Conservation (phyloP, 2,329 filamentous ascomycete species). For the Phialophora expanda region DNA sequence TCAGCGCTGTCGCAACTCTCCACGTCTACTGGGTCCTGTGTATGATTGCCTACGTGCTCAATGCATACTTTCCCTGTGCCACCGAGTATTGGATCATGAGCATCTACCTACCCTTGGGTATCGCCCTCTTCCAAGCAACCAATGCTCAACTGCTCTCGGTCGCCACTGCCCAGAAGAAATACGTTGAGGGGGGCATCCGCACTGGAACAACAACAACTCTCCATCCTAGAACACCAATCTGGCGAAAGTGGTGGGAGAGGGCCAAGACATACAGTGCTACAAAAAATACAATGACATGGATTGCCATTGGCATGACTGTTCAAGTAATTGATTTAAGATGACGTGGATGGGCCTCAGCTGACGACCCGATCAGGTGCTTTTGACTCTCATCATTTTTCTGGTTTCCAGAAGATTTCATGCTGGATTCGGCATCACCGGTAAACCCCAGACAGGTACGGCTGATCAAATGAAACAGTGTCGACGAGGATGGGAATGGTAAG, state of each 20-base stretch:
- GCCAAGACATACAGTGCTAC: slow-evolving; percentile 55
- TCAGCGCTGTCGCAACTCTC: slow-evolving; percentile 46
- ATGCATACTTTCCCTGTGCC: slow-evolving; percentile 53
- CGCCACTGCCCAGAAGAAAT: slow-evolving; percentile 58
- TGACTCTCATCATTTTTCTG: slow-evolving; percentile 66
- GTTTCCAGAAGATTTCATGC: slow-evolving; percentile 69
- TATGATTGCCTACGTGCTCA: slow-evolving; percentile 47
- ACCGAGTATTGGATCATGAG: slow-evolving; percentile 72
- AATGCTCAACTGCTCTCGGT: slow-evolving; percentile 66
- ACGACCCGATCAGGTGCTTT: slow-evolving; percentile 55
- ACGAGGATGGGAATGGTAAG: slow-evolving; percentile 69
- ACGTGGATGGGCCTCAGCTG: neutral
- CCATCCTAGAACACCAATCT: slow-evolving; percentile 39
- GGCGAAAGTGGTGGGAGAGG: slow-evolving; percentile 44
- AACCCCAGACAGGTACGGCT: slow-evolving; percentile 45
- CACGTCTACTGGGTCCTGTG: slow-evolving; percentile 48
- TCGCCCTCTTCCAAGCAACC: slow-evolving; percentile 69
- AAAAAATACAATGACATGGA: slow-evolving; percentile 56
- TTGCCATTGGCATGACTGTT: slow-evolving; percentile 60
- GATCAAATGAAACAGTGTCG: slow-evolving; percentile 54
- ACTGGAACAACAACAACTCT: slow-evolving; percentile 2
- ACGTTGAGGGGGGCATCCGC: slow-evolving; percentile 21
- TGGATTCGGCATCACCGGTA: slow-evolving; percentile 55
- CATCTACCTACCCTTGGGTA: slow-evolving; percentile 67
- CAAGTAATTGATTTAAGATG: slow-evolving; percentile 54